Conservation (phyloP, 306 rosid species). For the Lagenaria siceraria region DNA sequence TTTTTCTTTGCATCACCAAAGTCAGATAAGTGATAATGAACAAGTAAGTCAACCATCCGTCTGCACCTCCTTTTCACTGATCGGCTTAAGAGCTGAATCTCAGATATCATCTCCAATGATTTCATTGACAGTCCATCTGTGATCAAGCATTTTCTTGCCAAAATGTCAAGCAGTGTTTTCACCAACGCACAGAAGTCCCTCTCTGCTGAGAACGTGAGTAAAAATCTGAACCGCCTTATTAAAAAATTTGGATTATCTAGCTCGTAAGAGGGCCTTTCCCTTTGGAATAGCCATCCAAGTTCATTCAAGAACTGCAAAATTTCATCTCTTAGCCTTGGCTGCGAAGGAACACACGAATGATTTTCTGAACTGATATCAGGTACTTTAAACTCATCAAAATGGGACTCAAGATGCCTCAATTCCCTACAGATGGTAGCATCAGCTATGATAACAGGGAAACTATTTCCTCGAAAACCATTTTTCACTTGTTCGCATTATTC, state of each 20-base stretch:
- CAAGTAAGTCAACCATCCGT: slow-evolving; percentile 63
- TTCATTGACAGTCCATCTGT: slow-evolving; percentile 36
- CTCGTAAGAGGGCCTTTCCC: slow-evolving; percentile 29
- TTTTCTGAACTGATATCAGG: slow-evolving; percentile 43
- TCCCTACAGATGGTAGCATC: slow-evolving; percentile 67
- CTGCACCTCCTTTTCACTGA: slow-evolving; percentile 65
- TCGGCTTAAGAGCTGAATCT: slow-evolving; percentile 60
- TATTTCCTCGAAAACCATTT: slow-evolving; percentile 70
- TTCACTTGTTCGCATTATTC: slow-evolving; percentile 51
- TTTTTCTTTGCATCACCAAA: slow-evolving; percentile 21
- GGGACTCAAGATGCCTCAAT: slow-evolving; percentile 57
- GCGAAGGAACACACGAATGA: slow-evolving; percentile 24
- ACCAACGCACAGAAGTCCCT: slow-evolving; percentile 56
- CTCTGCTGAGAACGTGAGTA: slow-evolving; percentile 67
- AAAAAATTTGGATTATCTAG: slow-evolving; percentile 34
- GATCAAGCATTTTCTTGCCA: slow-evolving; percentile 37
- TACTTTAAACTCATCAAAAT: slow-evolving; percentile 31
- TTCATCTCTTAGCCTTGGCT: slow-evolving; percentile 63
- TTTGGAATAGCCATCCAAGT: slow-evolving; percentile 92
- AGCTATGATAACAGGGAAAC: slow-evolving; percentile 83
- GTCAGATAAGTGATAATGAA: slow-evolving; percentile 37
- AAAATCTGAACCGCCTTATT: slow-evolving; percentile 57
- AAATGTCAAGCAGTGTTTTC: slow-evolving; percentile 57
- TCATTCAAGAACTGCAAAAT: slow-evolving; percentile 65
- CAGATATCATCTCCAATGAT: slow-evolving; percentile 51